These are phyloP conservation scores for Microsporum audouinii DNA, from an alignment of 2,329 filamentous ascomycete species.

Conservation along the genomic window DNA sequence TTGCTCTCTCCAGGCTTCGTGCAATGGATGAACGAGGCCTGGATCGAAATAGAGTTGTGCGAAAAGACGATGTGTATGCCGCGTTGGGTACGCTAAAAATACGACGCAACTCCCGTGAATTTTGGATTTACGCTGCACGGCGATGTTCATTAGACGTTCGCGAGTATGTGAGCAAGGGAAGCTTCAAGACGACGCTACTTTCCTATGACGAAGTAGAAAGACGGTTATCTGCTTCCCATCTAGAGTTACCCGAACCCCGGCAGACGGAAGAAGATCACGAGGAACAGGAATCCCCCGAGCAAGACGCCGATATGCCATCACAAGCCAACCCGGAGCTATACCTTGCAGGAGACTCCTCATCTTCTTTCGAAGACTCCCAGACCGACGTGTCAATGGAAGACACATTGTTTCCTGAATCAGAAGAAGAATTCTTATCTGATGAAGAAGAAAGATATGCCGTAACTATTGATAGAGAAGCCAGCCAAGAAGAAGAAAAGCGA, in stretches of 20 bases:
- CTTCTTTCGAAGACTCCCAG: background rate
- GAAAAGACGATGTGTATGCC: slow-evolving; percentile 41
- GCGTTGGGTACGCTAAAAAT: slow-evolving; percentile 46
- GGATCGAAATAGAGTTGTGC: slow-evolving; percentile 27
- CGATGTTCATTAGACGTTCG: slow-evolving; percentile 44
- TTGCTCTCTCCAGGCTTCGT: slow-evolving; percentile 57
- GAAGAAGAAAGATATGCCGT: slow-evolving; percentile 38
- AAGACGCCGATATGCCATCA: background rate
- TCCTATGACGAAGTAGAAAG: slow-evolving; percentile 28
- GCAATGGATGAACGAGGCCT: slow-evolving; percentile 29
- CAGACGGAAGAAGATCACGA: background rate
- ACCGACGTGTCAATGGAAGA: background rate
- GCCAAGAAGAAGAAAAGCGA: slow-evolving; percentile 34
- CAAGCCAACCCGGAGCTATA: background rate
- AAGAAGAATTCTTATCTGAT: slow-evolving; percentile 18
- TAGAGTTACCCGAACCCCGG: background rate
- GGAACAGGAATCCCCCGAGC: background rate
- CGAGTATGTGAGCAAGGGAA: slow-evolving; percentile 26
- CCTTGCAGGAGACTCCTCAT: background rate
- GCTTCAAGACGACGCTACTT: slow-evolving; percentile 21
- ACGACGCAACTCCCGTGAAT: slow-evolving; percentile 34
- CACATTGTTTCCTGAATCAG: background rate
- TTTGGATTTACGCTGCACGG: slow-evolving; percentile 43
- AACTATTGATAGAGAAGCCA: slow-evolving; percentile 36
- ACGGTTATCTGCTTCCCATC: slow-evolving; percentile 10